Evolutionary conservation across 148 eudicot species (phyloP).

Genomic region (Mesembryanthemum crystallinum): DNA sequence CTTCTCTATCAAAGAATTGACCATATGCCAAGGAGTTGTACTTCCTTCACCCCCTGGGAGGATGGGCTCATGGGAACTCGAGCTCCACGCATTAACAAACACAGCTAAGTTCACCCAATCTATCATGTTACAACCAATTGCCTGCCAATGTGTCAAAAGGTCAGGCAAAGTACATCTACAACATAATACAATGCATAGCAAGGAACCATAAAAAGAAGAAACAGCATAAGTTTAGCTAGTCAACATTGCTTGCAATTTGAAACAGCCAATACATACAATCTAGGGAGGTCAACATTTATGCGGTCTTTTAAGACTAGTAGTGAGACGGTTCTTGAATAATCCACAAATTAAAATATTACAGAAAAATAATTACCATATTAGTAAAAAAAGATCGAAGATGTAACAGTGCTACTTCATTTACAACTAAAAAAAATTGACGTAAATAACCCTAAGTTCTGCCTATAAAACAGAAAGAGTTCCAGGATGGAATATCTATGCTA

Average conservation of each 20-base stretch:
- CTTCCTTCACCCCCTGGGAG: conserved; percentile 31
- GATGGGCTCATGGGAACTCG: conserved; percentile 47
- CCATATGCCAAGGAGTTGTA: conserved; percentile 52
- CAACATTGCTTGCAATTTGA: not conserved
- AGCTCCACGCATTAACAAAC: conserved; percentile 77
- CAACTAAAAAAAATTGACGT: too few relatives aligned
- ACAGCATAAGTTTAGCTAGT: not conserved
- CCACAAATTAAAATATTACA: too few relatives aligned
- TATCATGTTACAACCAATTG: conserved; percentile 45
- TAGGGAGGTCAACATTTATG: not conserved
- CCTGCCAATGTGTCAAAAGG: conserved; percentile 40
- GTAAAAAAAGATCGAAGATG: too few relatives aligned
- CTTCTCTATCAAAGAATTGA: conserved; percentile 49
- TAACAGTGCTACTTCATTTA: too few relatives aligned
- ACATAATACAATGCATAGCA: not conserved
- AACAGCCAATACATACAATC: not conserved
- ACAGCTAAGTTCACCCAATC: conserved; percentile 87
- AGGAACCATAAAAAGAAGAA: not conserved
- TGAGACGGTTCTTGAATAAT: too few relatives aligned
- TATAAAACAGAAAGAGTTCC: too few relatives aligned
- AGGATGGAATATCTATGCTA: too few relatives aligned
- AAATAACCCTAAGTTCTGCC: too few relatives aligned
- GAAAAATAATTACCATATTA: too few relatives aligned
- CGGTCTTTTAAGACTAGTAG: not conserved
- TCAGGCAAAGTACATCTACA: not conserved